These are phyloP conservation scores for Ramaria sp. DNA, from an alignment of 768 basidiomycete species.

Conservation along the genomic window DNA sequence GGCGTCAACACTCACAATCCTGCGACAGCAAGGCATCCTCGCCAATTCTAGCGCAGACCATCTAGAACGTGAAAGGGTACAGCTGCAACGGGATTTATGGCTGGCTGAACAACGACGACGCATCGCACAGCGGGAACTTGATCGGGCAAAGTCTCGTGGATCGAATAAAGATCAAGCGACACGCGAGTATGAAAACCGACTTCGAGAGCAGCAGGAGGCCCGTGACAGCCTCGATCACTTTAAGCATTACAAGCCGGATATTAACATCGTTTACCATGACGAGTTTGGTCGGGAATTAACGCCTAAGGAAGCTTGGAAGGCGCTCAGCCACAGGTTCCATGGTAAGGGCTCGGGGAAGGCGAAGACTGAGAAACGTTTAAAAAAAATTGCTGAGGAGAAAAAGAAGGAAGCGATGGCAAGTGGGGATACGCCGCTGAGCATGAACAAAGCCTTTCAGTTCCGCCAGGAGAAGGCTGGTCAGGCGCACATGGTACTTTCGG, in stretches of 20 bases:
- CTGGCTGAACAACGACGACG: constrained; percentile 73
- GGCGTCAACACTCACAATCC: constrained; percentile 78
- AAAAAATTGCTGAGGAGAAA: constrained; percentile 96
- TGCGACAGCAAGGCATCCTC: constrained; percentile 87
- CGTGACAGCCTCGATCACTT: constrained; percentile 71
- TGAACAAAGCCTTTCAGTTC: constrained; percentile 89
- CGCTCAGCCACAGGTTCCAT: constrained; percentile 94
- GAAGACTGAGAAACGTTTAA: constrained; percentile 94
- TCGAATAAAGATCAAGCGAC: constrained; percentile 85
- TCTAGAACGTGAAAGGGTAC: constrained; percentile 66
- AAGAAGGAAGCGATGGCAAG: constrained; percentile 91
- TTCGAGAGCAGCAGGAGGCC: constrained; percentile 86
- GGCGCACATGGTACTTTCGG: constrained; percentile 91
- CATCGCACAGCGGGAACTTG: constrained; percentile 70
- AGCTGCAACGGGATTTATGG: constrained; percentile 84
- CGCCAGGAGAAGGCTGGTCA: constrained; percentile 91
- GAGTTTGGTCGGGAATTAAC: constrained; percentile 85
- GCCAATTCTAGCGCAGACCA: constrained; percentile 54
- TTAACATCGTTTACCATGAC: constrained; percentile 94
- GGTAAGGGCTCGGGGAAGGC: constrained; percentile 94
- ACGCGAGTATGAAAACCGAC: constrained; percentile 88
- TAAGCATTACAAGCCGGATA: constrained; percentile 93
- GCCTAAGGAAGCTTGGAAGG: constrained; percentile 98
- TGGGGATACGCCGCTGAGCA: constrained; percentile 91
- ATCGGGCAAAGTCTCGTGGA: constrained; percentile 66